These are phyloP conservation scores for Flaveria trinervia DNA, from an alignment of 129 eudicot genomes.

Conservation along the genomic window DNA sequence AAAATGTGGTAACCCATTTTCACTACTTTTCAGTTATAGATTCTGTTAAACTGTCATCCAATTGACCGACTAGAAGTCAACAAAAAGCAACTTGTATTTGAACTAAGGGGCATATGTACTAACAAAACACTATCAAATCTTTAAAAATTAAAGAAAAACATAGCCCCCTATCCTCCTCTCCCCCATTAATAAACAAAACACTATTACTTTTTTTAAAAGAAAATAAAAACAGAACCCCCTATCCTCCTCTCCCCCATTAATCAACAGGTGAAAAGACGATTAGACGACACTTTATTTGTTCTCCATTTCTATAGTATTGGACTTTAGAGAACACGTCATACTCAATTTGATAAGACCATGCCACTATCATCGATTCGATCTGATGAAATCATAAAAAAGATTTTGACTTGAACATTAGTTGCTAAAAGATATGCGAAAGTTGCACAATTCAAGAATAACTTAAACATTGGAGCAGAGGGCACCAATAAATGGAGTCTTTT, in stretches of 20 bases:
- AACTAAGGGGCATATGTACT: neutral
- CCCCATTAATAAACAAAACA: neutral
- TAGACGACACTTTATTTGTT: neutral
- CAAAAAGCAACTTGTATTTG: neutral
- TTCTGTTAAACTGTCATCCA: neutral
- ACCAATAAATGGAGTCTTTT: neutral
- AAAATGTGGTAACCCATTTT: neutral
- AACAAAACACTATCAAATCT: too few species aligned
- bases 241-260: too few species aligned
- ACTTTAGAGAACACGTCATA: neutral
- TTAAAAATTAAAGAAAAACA: too few species aligned
- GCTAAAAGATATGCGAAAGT: neutral
- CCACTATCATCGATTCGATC: neutral
- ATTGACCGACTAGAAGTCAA: slow-evolving; percentile 9
- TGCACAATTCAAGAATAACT: neutral
- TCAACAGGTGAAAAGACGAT: neutral
- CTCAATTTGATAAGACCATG: neutral
- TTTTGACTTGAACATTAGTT: neutral
- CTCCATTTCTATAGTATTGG: neutral
- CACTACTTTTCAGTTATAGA: neutral
- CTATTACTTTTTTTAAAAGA: too few species aligned
- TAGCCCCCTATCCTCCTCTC: too few species aligned
- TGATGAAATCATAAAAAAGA: neutral
- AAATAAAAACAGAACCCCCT: neutral
- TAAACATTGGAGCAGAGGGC: neutral